Evolutionary conservation across 768 basidiomycete species (phyloP).

Genomic region (Suillus luteus): DNA sequence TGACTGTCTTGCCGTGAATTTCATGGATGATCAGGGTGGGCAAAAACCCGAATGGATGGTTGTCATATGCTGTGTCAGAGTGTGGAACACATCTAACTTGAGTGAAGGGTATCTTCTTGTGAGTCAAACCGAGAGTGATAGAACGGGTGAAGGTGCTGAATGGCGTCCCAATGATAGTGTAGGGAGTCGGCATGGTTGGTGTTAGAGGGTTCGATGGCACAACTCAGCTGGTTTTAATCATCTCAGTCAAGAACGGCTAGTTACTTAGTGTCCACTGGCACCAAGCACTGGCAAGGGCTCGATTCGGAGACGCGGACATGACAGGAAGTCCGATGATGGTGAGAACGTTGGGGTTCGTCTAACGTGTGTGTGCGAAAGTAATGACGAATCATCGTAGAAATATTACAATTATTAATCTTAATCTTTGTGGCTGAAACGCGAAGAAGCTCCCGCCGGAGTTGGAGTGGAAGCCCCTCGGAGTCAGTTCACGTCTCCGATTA

Average conservation of each 20-base stretch:
- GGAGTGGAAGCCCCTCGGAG: not conserved
- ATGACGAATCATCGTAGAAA: not conserved
- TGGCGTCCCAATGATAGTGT: slow-evolving; percentile 34
- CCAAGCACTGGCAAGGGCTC: not conserved
- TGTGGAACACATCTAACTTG: slow-evolving; percentile 30
- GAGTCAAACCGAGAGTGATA: slow-evolving; percentile 30
- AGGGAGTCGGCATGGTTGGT: slow-evolving; percentile 19
- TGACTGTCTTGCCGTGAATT: slow-evolving; percentile 22
- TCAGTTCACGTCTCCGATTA: too few species aligned
- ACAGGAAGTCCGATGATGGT: not conserved
- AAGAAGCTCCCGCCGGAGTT: not conserved
- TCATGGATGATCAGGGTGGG: slow-evolving; percentile 34
- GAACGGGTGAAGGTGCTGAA: slow-evolving; percentile 36
- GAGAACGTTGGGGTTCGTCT: not conserved
- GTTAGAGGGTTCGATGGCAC: not conserved
- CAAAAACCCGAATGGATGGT: slow-evolving; percentile 35
- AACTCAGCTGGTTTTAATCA: not conserved
- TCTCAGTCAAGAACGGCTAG: not conserved
- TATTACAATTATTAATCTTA: not conserved
- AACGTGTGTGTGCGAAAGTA: slow-evolving; percentile 2
- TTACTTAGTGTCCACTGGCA: not conserved
- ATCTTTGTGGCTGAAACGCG: not conserved
- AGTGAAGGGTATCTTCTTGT: slow-evolving; percentile 31
- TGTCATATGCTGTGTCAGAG: slow-evolving; percentile 29
- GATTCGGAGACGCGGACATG: not conserved